These are phyloP conservation scores for Catenaria anguillulae DNA, from an alignment of 371 early-diverging fungal genomes.

Conservation along the genomic window DNA sequence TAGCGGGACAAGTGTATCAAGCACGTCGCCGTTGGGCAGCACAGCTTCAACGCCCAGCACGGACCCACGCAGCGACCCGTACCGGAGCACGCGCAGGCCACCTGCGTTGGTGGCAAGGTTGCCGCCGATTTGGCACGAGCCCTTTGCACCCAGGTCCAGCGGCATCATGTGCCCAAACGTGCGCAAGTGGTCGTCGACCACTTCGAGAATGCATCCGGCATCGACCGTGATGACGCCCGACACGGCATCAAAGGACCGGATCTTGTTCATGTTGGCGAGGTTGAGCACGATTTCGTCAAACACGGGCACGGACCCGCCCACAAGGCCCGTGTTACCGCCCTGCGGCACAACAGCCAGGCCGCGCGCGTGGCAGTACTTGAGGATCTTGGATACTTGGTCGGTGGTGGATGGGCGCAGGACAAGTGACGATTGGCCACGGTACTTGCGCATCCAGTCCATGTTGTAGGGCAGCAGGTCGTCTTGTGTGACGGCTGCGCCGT, in stretches of 20 bases:
- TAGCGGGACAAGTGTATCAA: constrained; percentile 61
- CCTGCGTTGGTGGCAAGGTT: constrained; percentile 94
- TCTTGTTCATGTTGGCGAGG: constrained; percentile 51
- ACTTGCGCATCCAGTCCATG: constrained; percentile 86
- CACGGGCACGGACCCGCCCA: constrained; percentile 82
- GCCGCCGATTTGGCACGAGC: constrained; percentile 82
- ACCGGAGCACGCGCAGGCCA: constrained; percentile 75
- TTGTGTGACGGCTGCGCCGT: neutral
- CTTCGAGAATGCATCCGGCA: constrained; percentile 77
- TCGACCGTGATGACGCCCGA: constrained; percentile 74
- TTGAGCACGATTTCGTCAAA: constrained; percentile 84
- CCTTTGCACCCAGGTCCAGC: constrained; percentile 86
- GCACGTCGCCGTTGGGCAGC: constrained; percentile 71
- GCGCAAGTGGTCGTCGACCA: constrained; percentile 56
- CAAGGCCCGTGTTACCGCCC: constrained; percentile 90
- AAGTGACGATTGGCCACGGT: constrained; percentile 61
- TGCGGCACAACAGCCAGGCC: constrained; percentile 87
- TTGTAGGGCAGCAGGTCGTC: constrained; percentile 51
- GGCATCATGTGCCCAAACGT: constrained; percentile 75
- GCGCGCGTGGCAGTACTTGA: constrained; percentile 70
- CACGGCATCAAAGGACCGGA: constrained; percentile 60
- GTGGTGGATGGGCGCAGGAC: constrained; percentile 77
- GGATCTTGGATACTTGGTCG: constrained; percentile 63
- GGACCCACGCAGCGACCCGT: constrained; percentile 79
- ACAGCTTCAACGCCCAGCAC: constrained; percentile 77